Evolutionary conservation across 495 filamentous ascomycete species (phyloP).

Genomic region (Penicillium malachiteum): DNA sequence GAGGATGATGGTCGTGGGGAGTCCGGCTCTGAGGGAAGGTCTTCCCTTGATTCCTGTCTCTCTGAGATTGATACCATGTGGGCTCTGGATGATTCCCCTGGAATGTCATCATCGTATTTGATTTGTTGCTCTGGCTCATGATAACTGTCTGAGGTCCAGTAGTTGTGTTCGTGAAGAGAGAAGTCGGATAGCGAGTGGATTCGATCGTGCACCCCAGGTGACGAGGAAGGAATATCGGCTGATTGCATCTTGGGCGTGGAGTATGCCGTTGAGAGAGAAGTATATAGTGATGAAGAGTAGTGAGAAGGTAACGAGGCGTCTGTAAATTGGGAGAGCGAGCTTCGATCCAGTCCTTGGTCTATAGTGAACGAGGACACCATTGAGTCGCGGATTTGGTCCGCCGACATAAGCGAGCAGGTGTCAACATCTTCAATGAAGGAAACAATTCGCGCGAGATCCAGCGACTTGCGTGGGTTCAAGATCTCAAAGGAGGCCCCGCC

Average conservation of each 20-base stretch:
- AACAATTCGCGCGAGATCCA: conserved; percentile 40
- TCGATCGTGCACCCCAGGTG: conserved; percentile 22
- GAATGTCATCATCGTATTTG: conserved; percentile 15
- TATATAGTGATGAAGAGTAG: conserved; percentile 25
- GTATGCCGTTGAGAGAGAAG: conserved; percentile 8
- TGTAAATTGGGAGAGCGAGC: conserved; percentile 28
- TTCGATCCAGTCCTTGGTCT: conserved; percentile 22
- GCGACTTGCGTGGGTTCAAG: conserved; percentile 44
- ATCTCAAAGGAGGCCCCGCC: conserved; percentile 48
- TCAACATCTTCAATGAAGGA: conserved; percentile 46
- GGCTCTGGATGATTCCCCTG: conserved; percentile 18
- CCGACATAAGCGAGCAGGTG: conserved; percentile 21
- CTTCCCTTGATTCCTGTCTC: conserved; percentile 20
- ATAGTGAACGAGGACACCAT: conserved; percentile 17
- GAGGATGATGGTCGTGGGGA: conserved; percentile 18
- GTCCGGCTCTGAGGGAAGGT: conserved; percentile 8
- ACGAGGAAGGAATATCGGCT: conserved; percentile 21
- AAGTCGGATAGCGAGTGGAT: conserved; percentile 26
- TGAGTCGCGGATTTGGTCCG: conserved; percentile 28
- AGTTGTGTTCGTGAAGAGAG: conserved; percentile 15
- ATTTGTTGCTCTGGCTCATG: conserved; percentile 5
- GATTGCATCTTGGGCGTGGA: conserved; percentile 19
- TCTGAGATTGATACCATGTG: conserved; percentile 33
- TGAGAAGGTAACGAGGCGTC: conserved; percentile 30
- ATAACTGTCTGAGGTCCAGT: conserved; percentile 16